Percentiles rank a stretch among this genome's conserved stretches.
phyloP scores from a whole-genome alignment of 2,329 filamentous ascomycete genomes.

The Paecilomyces variotii region DNA sequence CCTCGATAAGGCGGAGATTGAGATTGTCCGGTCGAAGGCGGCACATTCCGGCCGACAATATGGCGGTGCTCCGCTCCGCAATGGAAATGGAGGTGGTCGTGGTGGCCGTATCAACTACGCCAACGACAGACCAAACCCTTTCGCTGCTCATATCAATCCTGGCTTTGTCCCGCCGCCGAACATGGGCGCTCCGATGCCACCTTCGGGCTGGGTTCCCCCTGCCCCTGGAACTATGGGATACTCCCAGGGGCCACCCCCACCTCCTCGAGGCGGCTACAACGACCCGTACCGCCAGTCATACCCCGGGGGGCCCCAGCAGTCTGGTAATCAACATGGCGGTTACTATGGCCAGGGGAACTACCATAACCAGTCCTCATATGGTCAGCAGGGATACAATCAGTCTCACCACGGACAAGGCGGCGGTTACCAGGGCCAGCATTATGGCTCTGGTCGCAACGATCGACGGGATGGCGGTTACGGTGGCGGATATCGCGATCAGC shows the following conservation, averaged over 20 bases:
- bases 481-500: slow-evolving; percentile 22
- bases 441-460: slow-evolving; percentile 15
- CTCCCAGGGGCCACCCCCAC: slow-evolving; percentile 30
- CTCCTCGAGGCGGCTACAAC: slow-evolving; percentile 27
- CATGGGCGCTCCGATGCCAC: slow-evolving; percentile 21
- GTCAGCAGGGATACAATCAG: slow-evolving; percentile 9
- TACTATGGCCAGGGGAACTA: slow-evolving; percentile 19
- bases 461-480: slow-evolving; percentile 12
- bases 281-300: slow-evolving; percentile 15
- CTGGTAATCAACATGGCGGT: slow-evolving; percentile 12
- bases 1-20: slow-evolving; percentile 68
- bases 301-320: slow-evolving; percentile 2
- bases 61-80: slow-evolving; percentile 57
- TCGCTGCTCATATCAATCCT: slow-evolving; percentile 41
- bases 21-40: slow-evolving; percentile 60
- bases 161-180: slow-evolving; percentile 30
- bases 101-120: slow-evolving; percentile 50
- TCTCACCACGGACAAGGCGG: slow-evolving; percentile 15
- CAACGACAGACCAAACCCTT: slow-evolving; percentile 35
- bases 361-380: slow-evolving; percentile 16
- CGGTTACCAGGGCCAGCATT: slow-evolving; percentile 18
- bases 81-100: slow-evolving; percentile 34
- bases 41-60: slow-evolving; percentile 59
- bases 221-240: slow-evolving; percentile 21
- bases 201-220: slow-evolving; percentile 28